phyloP scores from a whole-genome alignment of 2,329 filamentous ascomycete species.

The Diaporthe eres region DNA sequence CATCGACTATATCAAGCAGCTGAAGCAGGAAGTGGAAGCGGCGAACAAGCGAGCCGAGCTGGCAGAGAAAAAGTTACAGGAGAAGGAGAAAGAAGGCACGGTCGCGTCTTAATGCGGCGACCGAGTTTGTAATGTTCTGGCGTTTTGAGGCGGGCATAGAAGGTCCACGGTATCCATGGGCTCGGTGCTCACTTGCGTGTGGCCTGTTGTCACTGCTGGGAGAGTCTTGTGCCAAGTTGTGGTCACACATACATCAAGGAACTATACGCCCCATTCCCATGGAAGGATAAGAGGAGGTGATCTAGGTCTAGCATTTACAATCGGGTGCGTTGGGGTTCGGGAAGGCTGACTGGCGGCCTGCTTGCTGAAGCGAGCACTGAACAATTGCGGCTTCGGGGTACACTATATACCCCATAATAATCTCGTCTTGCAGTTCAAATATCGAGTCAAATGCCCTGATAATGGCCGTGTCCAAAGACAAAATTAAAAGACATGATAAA shows the following conservation, averaged over 20 bases:
- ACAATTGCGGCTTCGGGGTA: not conserved
- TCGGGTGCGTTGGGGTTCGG: constrained; percentile 3
- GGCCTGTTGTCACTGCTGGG: not conserved
- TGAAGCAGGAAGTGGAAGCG: constrained; percentile 80
- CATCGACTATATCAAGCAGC: constrained; percentile 91
- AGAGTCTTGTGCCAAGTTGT: not conserved
- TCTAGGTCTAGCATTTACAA: constrained; percentile 11
- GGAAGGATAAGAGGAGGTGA: not conserved
- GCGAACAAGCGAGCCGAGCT: constrained; percentile 74
- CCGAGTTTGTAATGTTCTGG: not conserved
- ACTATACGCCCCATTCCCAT: not conserved
- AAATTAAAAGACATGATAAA: not conserved
- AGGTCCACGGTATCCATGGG: not conserved
- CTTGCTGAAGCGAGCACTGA: not conserved
- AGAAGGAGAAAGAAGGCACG: not conserved
- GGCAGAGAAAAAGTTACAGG: constrained; percentile 72
- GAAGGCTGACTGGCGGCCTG: not conserved
- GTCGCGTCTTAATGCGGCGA: not conserved
- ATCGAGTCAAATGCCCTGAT: not conserved
- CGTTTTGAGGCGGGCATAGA: not conserved
- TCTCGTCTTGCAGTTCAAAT: not conserved
- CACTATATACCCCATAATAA: not conserved
- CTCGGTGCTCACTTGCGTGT: not conserved
- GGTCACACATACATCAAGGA: not conserved
- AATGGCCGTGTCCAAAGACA: not conserved